A percentile compares a stretch with the other conserved stretches of the same genome.
phyloP scores from a whole-genome alignment of 2,329 filamentous ascomycete species.

The Aspergillus pseudoglaucus region DNA sequence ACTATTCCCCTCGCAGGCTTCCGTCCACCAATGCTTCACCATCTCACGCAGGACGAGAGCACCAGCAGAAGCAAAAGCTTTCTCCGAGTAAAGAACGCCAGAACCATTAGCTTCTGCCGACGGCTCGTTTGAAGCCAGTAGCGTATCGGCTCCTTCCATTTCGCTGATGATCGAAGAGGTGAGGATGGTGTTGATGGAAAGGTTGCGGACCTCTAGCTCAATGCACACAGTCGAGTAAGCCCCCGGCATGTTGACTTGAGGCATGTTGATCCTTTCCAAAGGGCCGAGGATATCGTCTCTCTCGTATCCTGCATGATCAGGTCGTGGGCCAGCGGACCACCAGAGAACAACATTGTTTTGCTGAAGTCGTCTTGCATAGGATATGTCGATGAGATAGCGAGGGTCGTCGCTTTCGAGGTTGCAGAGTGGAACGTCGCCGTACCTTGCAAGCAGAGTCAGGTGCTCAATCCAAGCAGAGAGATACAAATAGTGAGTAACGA shows the following conservation, averaged over 20 bases:
- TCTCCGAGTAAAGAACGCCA: constrained; percentile 73
- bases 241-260: constrained; percentile 83
- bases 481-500: constrained; percentile 85
- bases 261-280: constrained; percentile 84
- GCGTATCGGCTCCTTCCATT: constrained; percentile 79
- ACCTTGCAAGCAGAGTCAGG: constrained; percentile 77
- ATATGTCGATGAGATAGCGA: constrained; percentile 88
- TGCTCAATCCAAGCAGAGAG: constrained; percentile 91
- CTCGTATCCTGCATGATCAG: constrained; percentile 94
- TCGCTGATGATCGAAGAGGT: constrained; percentile 96
- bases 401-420: constrained; percentile 94
- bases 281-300: constrained; percentile 79
- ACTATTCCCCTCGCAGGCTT: constrained; percentile 79
- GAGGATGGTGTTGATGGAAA: constrained; percentile 95
- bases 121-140: constrained; percentile 69
- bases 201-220: constrained; percentile 85
- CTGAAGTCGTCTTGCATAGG: constrained; percentile 83
- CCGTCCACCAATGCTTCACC: constrained; percentile 98
- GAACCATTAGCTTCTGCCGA: constrained; percentile 56
- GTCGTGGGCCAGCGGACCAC: constrained; percentile 84
- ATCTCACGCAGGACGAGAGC: constrained; percentile 90
- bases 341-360: constrained; percentile 90
- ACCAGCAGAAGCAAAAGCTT: constrained; percentile 85
- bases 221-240: constrained; percentile 96
- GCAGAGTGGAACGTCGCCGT: constrained; percentile 89